Percentiles rank a stretch among this genome's conserved stretches.
Conservation (phyloP, 257 asterid genomes). For the Solanum paucissectum region DNA sequence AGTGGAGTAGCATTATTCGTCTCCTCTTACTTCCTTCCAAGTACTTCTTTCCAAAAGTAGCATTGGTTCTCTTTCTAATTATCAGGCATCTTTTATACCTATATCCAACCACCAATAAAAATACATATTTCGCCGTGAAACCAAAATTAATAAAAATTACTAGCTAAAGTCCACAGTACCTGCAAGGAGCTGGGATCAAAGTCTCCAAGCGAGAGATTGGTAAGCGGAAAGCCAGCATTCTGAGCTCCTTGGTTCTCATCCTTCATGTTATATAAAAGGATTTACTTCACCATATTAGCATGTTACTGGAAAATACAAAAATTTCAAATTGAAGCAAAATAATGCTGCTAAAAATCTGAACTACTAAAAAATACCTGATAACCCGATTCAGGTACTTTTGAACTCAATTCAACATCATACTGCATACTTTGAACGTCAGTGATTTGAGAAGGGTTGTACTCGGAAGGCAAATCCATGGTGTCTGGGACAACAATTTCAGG, state of each 20-base stretch:
- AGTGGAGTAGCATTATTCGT: not conserved
- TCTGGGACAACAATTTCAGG: constrained; percentile 24
- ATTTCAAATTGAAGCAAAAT: not conserved
- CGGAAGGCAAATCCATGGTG: constrained; percentile 40
- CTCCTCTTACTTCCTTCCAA: not conserved
- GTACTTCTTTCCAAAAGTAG: not conserved
- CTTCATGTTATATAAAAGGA: constrained; percentile 10
- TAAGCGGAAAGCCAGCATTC: constrained; percentile 32
- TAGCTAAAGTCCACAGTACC: constrained; percentile 24
- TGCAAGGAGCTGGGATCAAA: constrained; percentile 67
- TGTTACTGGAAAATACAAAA: not conserved
- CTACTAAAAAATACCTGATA: constrained; percentile 36
- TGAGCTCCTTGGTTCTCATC: constrained; percentile 49
- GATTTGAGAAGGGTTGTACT: constrained; percentile 37
- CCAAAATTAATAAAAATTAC: not conserved
- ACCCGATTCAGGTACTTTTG: constrained; percentile 33
- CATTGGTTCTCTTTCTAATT: not conserved
- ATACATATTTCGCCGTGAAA: not conserved
- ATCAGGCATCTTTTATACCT: not conserved
- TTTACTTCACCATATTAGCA: not conserved
- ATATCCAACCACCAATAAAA: not conserved
- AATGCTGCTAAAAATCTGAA: not conserved
- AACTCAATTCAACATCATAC: constrained; percentile 23
- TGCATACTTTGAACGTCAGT: constrained; percentile 32
- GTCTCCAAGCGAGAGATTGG: constrained; percentile 38